phyloP scores from a whole-genome alignment of 192 early-diverging fungal species.

The Gaertneriomyces semiglobifer region DNA sequence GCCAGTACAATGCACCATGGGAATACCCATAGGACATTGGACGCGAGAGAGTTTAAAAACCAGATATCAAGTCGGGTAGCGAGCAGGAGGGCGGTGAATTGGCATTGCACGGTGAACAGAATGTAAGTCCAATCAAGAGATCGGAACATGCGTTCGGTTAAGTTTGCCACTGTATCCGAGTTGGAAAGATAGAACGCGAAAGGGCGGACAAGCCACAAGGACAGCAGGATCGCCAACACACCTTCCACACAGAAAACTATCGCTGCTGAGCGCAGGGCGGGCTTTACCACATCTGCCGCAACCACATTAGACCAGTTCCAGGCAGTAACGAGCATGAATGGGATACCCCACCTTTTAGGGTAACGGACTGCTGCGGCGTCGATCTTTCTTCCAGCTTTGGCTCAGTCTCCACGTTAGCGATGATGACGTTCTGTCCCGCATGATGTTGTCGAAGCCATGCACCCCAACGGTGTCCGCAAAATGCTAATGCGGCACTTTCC shows the following conservation, averaged over 20 bases:
- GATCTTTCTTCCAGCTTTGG: too few relatives aligned
- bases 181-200: slow-evolving; percentile 25
- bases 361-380: too few relatives aligned
- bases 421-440: too few relatives aligned
- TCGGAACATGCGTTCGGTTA: slow-evolving; percentile 20
- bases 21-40: slow-evolving; percentile 32
- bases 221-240: slow-evolving; percentile 6
- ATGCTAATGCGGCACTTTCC: slow-evolving; percentile 17
- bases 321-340: too few relatives aligned
- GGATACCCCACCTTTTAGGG: too few relatives aligned
- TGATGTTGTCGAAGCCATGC: too few relatives aligned
- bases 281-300: slow-evolving; percentile 4
- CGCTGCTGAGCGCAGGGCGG: slow-evolving; percentile 1
- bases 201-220: slow-evolving; percentile 17
- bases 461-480: slow-evolving; percentile 28
- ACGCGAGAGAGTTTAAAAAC: slow-evolving; percentile 22
- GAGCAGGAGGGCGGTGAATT: slow-evolving; percentile 25
- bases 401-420: too few relatives aligned
- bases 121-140: slow-evolving; percentile 30
- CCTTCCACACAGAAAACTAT: slow-evolving; percentile 8
- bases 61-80: slow-evolving; percentile 24
- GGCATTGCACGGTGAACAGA: slow-evolving; percentile 15
- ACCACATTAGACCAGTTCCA: not conserved
- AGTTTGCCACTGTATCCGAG: slow-evolving; percentile 7
- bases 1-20: slow-evolving; percentile 29